phyloP scores from a whole-genome alignment of 495 filamentous ascomycete species.

The Sordaria brevicollis region DNA sequence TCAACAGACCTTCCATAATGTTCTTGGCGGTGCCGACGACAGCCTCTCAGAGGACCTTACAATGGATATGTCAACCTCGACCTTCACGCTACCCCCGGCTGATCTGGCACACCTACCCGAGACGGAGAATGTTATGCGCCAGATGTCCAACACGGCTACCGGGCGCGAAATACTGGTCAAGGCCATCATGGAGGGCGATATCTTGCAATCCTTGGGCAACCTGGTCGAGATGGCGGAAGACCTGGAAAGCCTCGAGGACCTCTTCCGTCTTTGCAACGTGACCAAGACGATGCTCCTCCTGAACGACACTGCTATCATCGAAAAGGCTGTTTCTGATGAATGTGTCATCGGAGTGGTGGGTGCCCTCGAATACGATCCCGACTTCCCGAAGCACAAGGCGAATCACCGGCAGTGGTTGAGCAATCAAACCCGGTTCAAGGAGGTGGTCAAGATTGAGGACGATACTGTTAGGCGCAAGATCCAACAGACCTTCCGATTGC shows the following conservation, averaged over 20 bases:
- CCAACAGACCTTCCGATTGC: conserved; percentile 86
- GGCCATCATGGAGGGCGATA: conserved; percentile 72
- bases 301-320: conserved; percentile 90
- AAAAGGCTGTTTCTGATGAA: conserved; percentile 82
- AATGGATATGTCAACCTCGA: conserved; percentile 55
- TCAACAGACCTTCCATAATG: conserved; percentile 48
- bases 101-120: conserved; percentile 72
- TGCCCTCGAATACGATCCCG: conserved; percentile 94
- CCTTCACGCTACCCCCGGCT: conserved; percentile 60
- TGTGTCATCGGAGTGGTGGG: conserved; percentile 88
- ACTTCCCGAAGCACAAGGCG: conserved; percentile 97
- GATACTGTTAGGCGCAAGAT: conserved; percentile 77
- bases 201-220: conserved; percentile 79
- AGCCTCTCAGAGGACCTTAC: conserved; percentile 74
- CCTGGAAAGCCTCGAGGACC: conserved; percentile 70
- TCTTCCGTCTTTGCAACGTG: conserved; percentile 91
- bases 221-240: conserved; percentile 82
- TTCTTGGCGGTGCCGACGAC: conserved; percentile 58
- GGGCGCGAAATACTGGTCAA: conserved; percentile 88
- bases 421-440: conserved; percentile 83
- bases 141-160: conserved; percentile 56
- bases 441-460: conserved; percentile 88
- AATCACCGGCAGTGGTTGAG: conserved; percentile 92
- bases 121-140: conserved; percentile 70
- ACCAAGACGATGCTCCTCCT: conserved; percentile 93